These are phyloP conservation scores for Acacia confusa DNA, from an alignment of 306 rosid genomes.

Conservation along the genomic window DNA sequence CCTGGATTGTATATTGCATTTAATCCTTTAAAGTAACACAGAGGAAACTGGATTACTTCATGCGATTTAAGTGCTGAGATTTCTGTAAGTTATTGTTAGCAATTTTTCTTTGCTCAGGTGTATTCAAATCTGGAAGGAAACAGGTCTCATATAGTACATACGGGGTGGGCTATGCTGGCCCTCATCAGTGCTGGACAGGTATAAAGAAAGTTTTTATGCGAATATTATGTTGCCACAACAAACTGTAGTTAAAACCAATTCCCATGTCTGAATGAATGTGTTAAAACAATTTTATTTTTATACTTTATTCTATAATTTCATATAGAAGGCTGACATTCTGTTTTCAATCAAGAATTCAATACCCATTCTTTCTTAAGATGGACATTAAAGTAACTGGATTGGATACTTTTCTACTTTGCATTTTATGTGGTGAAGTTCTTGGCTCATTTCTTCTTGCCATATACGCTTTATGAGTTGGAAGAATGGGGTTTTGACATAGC, in stretches of 20 bases:
- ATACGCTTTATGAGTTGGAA: background rate
- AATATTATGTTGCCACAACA: slow-evolving; percentile 14
- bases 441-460: background rate
- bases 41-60: slow-evolving; percentile 22
- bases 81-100: slow-evolving; percentile 10
- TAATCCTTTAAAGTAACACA: slow-evolving; percentile 21
- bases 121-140: slow-evolving; percentile 66
- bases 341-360: background rate
- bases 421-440: background rate
- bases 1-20: slow-evolving; percentile 18
- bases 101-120: slow-evolving; percentile 46
- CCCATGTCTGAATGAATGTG: slow-evolving; percentile 5
- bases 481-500: background rate
- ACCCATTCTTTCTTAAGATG: background rate
- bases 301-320: background rate
- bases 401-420: background rate
- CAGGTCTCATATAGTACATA: slow-evolving; percentile 71
- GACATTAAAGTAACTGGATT: background rate
- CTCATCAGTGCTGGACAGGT: slow-evolving; percentile 87
- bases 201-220: slow-evolving; percentile 27
- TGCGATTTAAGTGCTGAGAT: slow-evolving; percentile 13
- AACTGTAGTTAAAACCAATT: background rate
- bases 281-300: background rate
- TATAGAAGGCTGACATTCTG: background rate
- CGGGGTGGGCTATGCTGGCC: slow-evolving; percentile 80